Conservation (phyloP, 2,329 filamentous ascomycete genomes). For the Lasiodiplodia theobromae region DNA sequence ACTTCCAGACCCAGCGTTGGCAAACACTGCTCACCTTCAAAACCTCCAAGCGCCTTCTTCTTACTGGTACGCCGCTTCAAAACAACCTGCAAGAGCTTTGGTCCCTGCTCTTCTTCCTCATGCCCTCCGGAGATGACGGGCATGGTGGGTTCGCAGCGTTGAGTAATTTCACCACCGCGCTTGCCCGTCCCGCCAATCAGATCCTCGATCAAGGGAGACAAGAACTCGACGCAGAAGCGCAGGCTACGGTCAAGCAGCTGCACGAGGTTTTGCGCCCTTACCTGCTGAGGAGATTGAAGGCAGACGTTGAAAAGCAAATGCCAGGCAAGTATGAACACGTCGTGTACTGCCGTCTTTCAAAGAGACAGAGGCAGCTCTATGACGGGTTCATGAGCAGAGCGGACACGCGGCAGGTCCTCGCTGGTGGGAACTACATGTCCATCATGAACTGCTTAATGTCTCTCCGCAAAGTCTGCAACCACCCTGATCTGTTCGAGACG, state of each 20-base stretch:
- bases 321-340: conserved; percentile 98
- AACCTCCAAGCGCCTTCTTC: conserved; percentile 81
- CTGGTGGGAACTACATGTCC: conserved; percentile 93
- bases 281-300: conserved; percentile 86
- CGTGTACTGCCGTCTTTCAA: conserved; percentile 92
- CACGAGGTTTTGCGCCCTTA: conserved; percentile 95
- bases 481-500: conserved; percentile 95
- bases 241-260: conserved; percentile 88
- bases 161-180: conserved; percentile 96
- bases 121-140: conserved; percentile 84
- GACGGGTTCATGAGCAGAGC: conserved; percentile 93
- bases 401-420: conserved; percentile 86
- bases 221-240: conserved; percentile 92
- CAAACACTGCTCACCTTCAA: conserved; percentile 94
- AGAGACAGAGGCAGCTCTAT: conserved; percentile 93
- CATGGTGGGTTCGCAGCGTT: conserved; percentile 91
- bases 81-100: conserved; percentile 97
- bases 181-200: conserved; percentile 92
- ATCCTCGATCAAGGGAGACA: conserved; percentile 94
- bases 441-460: conserved; percentile 99
- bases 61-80: conserved; percentile 94
- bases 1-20: conserved; percentile 97
- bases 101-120: conserved; percentile 95
- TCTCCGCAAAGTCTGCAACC: conserved; percentile 96
- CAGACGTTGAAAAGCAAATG: conserved; percentile 99